Percentiles rank a stretch among this genome's conserved stretches.
phyloP scores from a whole-genome alignment of 495 filamentous ascomycete species.

The Copromyces sp. region DNA sequence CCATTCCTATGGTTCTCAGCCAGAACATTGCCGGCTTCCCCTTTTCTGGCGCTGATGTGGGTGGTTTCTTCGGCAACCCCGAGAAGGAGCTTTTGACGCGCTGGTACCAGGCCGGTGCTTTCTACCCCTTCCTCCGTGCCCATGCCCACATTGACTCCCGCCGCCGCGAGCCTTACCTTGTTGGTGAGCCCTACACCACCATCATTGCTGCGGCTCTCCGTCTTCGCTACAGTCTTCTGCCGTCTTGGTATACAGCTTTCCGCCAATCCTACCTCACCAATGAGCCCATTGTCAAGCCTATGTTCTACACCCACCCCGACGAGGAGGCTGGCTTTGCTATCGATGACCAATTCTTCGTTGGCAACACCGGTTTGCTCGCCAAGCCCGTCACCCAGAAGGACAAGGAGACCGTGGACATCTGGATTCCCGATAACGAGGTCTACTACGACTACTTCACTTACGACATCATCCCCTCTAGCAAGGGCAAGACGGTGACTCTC shows the following conservation, averaged over 20 bases:
- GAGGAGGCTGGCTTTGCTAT: slow-evolving; percentile 78
- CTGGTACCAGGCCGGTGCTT: slow-evolving; percentile 95
- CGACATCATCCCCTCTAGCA: slow-evolving; percentile 54
- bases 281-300: slow-evolving; percentile 77
- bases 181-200: slow-evolving; percentile 69
- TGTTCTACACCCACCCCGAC: slow-evolving; percentile 83
- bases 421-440: slow-evolving; percentile 72
- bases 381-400: slow-evolving; percentile 79
- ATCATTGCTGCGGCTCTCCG: slow-evolving; percentile 85
- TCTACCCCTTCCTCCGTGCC: slow-evolving; percentile 98
- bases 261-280: slow-evolving; percentile 75
- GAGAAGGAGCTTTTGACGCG: slow-evolving; percentile 79
- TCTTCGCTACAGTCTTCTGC: slow-evolving; percentile 79
- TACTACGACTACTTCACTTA: slow-evolving; percentile 96
- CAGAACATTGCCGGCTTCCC: slow-evolving; percentile 90
- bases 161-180: slow-evolving; percentile 85
- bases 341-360: slow-evolving; percentile 91
- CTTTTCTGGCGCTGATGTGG: slow-evolving; percentile 91
- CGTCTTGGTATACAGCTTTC: slow-evolving; percentile 96
- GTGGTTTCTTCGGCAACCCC: slow-evolving; percentile 96
- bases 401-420: slow-evolving; percentile 63
- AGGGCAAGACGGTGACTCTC: slow-evolving; percentile 55
- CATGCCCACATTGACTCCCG: slow-evolving; percentile 96
- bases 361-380: slow-evolving; percentile 70
- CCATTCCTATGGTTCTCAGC: slow-evolving; percentile 85